These are phyloP conservation scores for Volvox africanus DNA, from an alignment of 139 green algal species.

Conservation along the genomic window DNA sequence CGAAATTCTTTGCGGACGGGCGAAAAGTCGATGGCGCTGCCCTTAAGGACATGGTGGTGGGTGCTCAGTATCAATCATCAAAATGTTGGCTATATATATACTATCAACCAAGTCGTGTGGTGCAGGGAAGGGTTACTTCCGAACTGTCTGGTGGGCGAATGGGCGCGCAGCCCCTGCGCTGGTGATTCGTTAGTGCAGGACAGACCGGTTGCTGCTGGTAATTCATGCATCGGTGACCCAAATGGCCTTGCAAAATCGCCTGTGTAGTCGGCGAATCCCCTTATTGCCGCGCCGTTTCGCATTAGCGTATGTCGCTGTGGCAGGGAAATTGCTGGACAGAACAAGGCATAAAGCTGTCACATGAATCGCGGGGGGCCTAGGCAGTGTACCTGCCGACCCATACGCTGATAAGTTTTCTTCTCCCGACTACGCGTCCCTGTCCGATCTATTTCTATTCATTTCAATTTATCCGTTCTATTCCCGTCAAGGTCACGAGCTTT, in stretches of 20 bases:
- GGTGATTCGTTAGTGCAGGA: constrained; percentile 3
- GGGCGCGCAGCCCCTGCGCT: not conserved
- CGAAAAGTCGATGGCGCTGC: constrained; percentile 74
- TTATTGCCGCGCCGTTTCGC: not conserved
- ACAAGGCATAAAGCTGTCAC: not conserved
- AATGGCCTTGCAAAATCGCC: constrained; percentile 8
- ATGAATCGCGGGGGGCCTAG: too few relatives aligned
- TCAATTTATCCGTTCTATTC: too few relatives aligned
- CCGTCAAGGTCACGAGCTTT: too few relatives aligned
- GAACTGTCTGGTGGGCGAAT: too few relatives aligned
- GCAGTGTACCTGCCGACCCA: too few relatives aligned
- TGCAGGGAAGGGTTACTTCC: too few relatives aligned
- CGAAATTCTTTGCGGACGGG: constrained; percentile 87
- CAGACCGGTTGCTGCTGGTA: constrained; percentile 48
- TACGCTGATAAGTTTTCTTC: too few relatives aligned
- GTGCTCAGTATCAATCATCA: not conserved
- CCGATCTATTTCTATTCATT: too few relatives aligned
- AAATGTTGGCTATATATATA: too few relatives aligned
- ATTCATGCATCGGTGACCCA: constrained; percentile 28
- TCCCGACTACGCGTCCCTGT: too few relatives aligned
- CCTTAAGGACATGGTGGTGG: constrained; percentile 74
- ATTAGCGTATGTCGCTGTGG: not conserved
- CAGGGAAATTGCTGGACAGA: not conserved
- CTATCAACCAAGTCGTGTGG: too few relatives aligned
- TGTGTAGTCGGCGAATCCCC: not conserved